phyloP scores from a whole-genome alignment of 1,139 yeast species.

The Geotrichum macrosporum region DNA sequence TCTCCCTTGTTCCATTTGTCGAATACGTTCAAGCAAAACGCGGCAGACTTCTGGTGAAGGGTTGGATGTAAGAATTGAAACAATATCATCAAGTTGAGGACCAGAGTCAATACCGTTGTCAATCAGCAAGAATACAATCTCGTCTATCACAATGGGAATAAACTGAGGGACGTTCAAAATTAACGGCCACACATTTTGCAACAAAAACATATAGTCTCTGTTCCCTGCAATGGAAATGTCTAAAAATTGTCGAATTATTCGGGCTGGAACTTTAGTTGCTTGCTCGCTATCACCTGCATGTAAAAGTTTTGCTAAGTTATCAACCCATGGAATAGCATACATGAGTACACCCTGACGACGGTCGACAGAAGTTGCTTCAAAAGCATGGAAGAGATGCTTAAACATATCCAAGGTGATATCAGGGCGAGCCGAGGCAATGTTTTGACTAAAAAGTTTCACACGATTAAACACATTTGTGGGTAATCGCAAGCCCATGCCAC shows the following conservation, averaged over 20 bases:
- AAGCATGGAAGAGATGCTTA: conserved; percentile 56
- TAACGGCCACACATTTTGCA: conserved; percentile 65
- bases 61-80: conserved; percentile 57
- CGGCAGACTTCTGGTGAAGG: conserved; percentile 77
- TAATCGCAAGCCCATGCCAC: conserved; percentile 60
- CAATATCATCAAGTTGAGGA: conserved; percentile 31
- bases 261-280: conserved; percentile 57
- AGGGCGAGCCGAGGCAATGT: conserved; percentile 55
- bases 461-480: conserved; percentile 68
- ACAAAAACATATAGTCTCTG: conserved; percentile 45
- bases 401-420: conserved; percentile 61
- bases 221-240: conserved; percentile 48
- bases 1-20: conserved; percentile 41
- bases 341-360: conserved; percentile 46
- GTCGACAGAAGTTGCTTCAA: conserved; percentile 42
- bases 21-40: conserved; percentile 53
- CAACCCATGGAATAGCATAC: conserved; percentile 75
- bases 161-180: conserved; percentile 8
- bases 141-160: conserved; percentile 18
- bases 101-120: conserved; percentile 16
- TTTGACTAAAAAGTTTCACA: conserved; percentile 55
- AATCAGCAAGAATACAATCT: conserved; percentile 14
- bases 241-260: conserved; percentile 60
- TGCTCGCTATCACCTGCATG: conserved; percentile 18
- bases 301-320: conserved; percentile 57